These are phyloP conservation scores for Vitellaria paradoxa DNA, from an alignment of 179 eudicot species.

Conservation along the genomic window DNA sequence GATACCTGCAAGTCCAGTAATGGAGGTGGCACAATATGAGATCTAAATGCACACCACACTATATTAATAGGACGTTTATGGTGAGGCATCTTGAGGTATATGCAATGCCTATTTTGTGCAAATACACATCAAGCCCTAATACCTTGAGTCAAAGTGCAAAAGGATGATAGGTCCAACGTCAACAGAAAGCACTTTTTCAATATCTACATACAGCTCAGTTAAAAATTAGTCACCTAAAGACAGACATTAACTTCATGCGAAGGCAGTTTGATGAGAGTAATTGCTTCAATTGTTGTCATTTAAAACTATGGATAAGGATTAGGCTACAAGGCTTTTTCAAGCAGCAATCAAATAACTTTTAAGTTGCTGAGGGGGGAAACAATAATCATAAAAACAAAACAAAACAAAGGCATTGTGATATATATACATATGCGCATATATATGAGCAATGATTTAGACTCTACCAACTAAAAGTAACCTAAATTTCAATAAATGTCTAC, in stretches of 20 bases:
- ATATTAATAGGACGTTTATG: neutral
- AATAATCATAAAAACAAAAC: too few species aligned
- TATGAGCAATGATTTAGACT: neutral
- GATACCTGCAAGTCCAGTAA: neutral
- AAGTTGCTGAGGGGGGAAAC: too few species aligned
- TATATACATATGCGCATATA: neutral
- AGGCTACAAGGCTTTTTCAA: neutral
- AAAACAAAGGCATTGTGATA: too few species aligned
- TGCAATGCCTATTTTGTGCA: neutral
- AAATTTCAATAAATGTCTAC: neutral
- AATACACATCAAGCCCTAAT: neutral
- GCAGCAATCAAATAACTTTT: slow-evolving; percentile 1
- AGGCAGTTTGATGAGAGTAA: neutral
- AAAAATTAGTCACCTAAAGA: neutral
- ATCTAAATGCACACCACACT: neutral
- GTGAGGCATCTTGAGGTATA: neutral
- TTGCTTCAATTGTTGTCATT: neutral
- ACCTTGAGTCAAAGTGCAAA: neutral
- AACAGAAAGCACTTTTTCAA: neutral
- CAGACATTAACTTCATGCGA: neutral
- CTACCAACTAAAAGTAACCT: neutral
- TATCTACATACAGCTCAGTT: neutral
- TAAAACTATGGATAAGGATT: neutral
- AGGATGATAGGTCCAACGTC: neutral
- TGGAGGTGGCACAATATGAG: neutral